Evolutionary conservation across 495 filamentous ascomycete genomes (phyloP).

Genomic region (Penicillium atrosanguineum): DNA sequence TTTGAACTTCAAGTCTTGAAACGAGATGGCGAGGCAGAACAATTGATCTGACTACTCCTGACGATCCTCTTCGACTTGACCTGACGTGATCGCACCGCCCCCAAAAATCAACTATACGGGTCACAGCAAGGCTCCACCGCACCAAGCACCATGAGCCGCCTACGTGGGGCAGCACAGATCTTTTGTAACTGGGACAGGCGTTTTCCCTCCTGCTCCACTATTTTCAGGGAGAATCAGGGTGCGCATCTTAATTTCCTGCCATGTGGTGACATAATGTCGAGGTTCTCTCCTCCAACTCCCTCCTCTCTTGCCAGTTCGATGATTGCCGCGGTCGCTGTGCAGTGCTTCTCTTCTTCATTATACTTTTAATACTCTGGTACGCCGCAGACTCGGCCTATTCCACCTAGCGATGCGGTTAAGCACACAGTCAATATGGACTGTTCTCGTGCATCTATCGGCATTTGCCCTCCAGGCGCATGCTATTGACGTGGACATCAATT

Average conservation of each 20-base stretch:
- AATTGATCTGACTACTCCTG: neutral
- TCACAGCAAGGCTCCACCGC: neutral
- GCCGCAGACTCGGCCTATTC: neutral
- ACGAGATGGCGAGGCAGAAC: neutral
- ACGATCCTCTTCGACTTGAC: neutral
- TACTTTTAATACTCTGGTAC: neutral
- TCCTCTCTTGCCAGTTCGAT: neutral
- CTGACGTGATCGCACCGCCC: conserved; percentile 3
- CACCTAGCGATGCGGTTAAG: conserved; percentile 4
- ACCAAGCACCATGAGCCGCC: neutral
- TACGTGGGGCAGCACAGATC: neutral
- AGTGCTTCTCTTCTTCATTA: neutral
- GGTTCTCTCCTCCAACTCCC: neutral
- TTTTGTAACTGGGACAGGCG: neutral
- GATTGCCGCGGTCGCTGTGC: neutral
- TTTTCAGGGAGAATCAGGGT: neutral
- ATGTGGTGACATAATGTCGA: conserved; percentile 1
- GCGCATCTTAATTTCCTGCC: neutral
- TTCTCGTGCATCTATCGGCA: conserved; percentile 3
- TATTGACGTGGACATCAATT: conserved; percentile 6
- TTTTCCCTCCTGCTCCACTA: neutral
- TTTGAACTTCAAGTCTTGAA: neutral
- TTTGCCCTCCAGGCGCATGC: conserved; percentile 1
- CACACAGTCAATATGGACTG: conserved; percentile 13
- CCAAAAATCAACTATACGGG: neutral